Base-by-base conservation (phyloP, 2,329 filamentous ascomycete species). In the Microdochium trichocladiopsis region DNA sequence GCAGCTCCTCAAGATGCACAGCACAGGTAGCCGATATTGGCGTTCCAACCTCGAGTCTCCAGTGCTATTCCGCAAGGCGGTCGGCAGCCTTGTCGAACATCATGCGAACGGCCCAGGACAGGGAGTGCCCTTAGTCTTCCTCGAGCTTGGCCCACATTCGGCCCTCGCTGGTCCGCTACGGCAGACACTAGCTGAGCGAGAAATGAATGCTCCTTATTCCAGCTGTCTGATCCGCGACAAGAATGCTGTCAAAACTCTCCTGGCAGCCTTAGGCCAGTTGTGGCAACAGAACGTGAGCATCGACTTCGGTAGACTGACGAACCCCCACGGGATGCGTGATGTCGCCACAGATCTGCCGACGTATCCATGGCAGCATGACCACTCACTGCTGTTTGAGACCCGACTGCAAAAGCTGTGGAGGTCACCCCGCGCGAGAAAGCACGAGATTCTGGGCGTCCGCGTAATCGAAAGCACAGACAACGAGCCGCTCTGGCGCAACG, bases 211-310 rank as follows among this genome's bases (percentile, higher is more conserved):
- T 11, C 52, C 55, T 6, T 62, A 65, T 48, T 16, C 59, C 6
- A 48, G 60, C 9, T 57, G 58, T 2, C 49, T 66, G 6, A 47
- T 58, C 16, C 57, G 64, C 5, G 49, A 52, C 2, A 52, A 59
- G 25, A 56, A 66, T 43, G 55, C 54, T 14, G 55, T 56, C 10
- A 52, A 50, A 9, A 49, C 53, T 16, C 49, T 66, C 10, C 55
- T 66, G 2, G 52, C 48, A 2, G 50, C 62, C 1, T 62, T 60
- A 2, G 63, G 64, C 4, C 28, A 33, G 14, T 33, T 33, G 28
- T 33, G 28, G 28, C 28, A 33, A 14, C 28, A 33, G 28, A 33
- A 33, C 14, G 28, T 33, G 8, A 8, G 8, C 28, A 8, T 33
- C 37, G 18, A 22, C 14, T 43, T n/a, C 37, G 63, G 5, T 14